These are phyloP conservation scores for Musa itinerans DNA, from an alignment of 176 grass and related monocot genomes.

Conservation along the genomic window DNA sequence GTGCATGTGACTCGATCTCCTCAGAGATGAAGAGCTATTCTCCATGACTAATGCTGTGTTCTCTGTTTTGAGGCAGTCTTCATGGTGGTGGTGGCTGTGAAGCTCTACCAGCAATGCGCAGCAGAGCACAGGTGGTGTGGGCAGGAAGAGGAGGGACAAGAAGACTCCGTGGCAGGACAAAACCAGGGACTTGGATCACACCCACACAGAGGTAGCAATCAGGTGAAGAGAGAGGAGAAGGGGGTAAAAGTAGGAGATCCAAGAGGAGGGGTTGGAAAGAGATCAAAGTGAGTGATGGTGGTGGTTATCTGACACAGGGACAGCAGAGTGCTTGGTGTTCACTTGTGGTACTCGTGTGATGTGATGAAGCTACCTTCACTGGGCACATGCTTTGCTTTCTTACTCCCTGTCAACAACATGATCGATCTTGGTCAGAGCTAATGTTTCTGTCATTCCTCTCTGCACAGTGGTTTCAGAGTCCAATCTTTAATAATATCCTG, in stretches of 20 bases:
- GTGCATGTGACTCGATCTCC: background rate
- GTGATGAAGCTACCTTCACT: too few relatives aligned
- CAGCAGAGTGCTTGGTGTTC: too few relatives aligned
- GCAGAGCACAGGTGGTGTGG: constrained; percentile 39
- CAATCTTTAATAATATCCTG: too few relatives aligned
- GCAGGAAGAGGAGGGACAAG: constrained; percentile 5
- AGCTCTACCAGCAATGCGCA: constrained; percentile 75
- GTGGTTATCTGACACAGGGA: too few relatives aligned
- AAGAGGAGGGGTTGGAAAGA: background rate
- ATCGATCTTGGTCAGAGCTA: too few relatives aligned
- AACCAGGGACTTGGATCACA: background rate
- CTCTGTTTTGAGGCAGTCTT: constrained; percentile 39
- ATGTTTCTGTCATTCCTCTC: too few relatives aligned
- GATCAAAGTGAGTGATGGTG: background rate
- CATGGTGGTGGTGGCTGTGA: constrained; percentile 72
- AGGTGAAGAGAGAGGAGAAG: constrained; percentile 32
- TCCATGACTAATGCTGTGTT: too few relatives aligned
- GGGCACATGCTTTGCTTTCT: too few relatives aligned
- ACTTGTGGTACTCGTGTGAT: too few relatives aligned
- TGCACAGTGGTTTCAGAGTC: too few relatives aligned
- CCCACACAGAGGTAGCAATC: constrained; percentile 27
- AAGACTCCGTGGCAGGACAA: constrained; percentile 9
- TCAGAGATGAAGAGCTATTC: background rate
- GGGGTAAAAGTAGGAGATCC: constrained; percentile 15
- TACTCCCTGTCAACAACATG: too few relatives aligned